Evolutionary conservation across 306 rosid genomes (phyloP).

Genomic region (Lotus japonicus): DNA sequence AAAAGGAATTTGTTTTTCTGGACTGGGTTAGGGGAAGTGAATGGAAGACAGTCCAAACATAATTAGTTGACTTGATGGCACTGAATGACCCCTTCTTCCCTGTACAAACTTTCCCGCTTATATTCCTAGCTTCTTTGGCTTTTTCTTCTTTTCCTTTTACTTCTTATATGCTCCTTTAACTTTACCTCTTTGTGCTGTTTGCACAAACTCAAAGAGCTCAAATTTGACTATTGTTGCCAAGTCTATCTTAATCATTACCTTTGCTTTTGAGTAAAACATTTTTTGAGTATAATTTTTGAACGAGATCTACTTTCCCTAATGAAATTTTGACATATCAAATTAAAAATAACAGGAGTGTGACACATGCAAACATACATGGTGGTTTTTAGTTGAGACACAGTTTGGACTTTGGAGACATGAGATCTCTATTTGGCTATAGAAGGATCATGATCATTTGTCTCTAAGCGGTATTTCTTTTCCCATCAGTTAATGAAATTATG

Average conservation of each 20-base stretch:
- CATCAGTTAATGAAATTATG: too few species aligned
- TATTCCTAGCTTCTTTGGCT: slow-evolving; percentile 2
- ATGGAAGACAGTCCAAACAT: slow-evolving; percentile 80
- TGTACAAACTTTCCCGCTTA: slow-evolving; percentile 38
- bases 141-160: neutral
- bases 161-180: neutral
- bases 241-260: slow-evolving; percentile 3
- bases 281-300: too few species aligned
- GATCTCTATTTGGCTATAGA: too few species aligned
- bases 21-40: slow-evolving; percentile 7
- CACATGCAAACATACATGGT: too few species aligned
- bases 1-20: slow-evolving; percentile 31
- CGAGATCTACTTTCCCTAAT: too few species aligned
- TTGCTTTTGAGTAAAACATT: neutral
- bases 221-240: slow-evolving; percentile 19
- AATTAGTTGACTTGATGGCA: slow-evolving; percentile 46
- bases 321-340: too few species aligned
- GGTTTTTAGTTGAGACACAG: too few species aligned
- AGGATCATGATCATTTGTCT: too few species aligned
- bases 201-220: slow-evolving; percentile 32
- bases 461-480: too few species aligned
- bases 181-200: slow-evolving; percentile 22
- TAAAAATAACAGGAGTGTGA: too few species aligned
- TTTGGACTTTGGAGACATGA: too few species aligned
- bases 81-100: slow-evolving; percentile 35